phyloP scores from a whole-genome alignment of 257 asterid species.

The Leonotis leonurus region DNA sequence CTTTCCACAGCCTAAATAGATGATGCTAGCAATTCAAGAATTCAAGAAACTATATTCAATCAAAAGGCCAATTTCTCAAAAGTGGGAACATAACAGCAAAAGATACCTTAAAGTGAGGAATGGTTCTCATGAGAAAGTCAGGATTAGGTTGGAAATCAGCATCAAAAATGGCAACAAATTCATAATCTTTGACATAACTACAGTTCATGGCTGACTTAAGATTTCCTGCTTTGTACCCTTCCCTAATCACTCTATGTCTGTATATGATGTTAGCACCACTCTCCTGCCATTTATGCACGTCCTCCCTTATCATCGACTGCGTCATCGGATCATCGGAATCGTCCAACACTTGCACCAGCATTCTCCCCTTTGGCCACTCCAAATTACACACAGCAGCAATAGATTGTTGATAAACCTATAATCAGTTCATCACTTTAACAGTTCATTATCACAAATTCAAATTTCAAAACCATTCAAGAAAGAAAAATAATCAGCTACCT shows the following conservation, averaged over 20 bases:
- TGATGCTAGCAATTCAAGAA: neutral
- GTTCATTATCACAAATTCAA: slow-evolving; percentile 26
- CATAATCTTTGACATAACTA: slow-evolving; percentile 50
- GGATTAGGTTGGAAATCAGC: slow-evolving; percentile 53
- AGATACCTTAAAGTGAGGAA: slow-evolving; percentile 67
- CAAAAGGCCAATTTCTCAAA: neutral
- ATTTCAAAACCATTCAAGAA: neutral
- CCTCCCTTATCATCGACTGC: slow-evolving; percentile 59
- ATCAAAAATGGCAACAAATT: slow-evolving; percentile 52
- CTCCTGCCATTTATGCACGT: slow-evolving; percentile 73
- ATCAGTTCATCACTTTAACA: too few species aligned
- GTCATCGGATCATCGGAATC: slow-evolving; percentile 79
- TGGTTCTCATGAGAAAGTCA: slow-evolving; percentile 35
- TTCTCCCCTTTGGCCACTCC: slow-evolving; percentile 74
- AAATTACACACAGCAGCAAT: slow-evolving; percentile 75
- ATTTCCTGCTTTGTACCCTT: slow-evolving; percentile 54
- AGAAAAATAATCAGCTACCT: slow-evolving; percentile 41
- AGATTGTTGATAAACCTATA: slow-evolving; percentile 90
- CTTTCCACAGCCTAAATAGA: neutral
- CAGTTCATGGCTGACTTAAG: slow-evolving; percentile 54
- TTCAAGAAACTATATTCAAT: neutral
- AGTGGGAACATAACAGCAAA: neutral
- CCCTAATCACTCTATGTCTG: slow-evolving; percentile 53
- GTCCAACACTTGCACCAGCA: slow-evolving; percentile 78
- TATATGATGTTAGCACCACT: slow-evolving; percentile 72